phyloP scores from a whole-genome alignment of 2,329 filamentous ascomycete species.

The Ophiocordyceps unilateralis region DNA sequence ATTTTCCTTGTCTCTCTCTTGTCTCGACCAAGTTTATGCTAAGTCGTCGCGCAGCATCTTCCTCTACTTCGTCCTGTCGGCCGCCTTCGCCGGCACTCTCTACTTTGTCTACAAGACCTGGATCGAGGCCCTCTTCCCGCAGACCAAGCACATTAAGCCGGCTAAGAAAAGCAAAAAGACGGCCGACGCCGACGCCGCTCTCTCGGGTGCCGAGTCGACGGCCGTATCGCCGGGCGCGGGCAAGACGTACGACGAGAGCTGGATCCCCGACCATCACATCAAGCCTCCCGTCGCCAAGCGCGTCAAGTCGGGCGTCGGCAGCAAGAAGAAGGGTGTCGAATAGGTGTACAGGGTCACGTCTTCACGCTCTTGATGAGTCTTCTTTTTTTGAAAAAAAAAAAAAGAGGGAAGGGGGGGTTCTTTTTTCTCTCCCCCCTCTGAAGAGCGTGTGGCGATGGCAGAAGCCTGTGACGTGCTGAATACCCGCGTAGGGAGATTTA shows the following conservation, averaged over 20 bases:
- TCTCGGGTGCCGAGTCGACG: slow-evolving; percentile 54
- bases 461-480: too few relatives aligned
- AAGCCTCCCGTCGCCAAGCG: slow-evolving; percentile 62
- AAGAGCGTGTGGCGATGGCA: too few relatives aligned
- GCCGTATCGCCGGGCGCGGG: slow-evolving; percentile 49
- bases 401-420: too few relatives aligned
- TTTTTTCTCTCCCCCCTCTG: too few relatives aligned
- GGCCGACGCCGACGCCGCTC: slow-evolving; percentile 40
- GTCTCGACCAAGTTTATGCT: not conserved
- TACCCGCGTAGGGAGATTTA: too few relatives aligned
- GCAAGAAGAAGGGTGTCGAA: slow-evolving; percentile 21
- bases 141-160: slow-evolving; percentile 54
- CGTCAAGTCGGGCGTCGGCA: slow-evolving; percentile 39
- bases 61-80: slow-evolving; percentile 82
- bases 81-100: slow-evolving; percentile 58
- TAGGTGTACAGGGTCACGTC: slow-evolving; percentile 6
- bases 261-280: slow-evolving; percentile 83
- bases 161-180: slow-evolving; percentile 50
- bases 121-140: slow-evolving; percentile 90
- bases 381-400: too few relatives aligned
- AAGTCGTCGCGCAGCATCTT: slow-evolving; percentile 52
- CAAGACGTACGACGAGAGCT: slow-evolving; percentile 76
- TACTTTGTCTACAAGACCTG: slow-evolving; percentile 99
- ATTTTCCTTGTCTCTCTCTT: not conserved
- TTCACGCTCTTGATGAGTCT: too few relatives aligned